Base-by-base conservation (phyloP, 208 protist species). In the Crithidia expoeki region DNA sequence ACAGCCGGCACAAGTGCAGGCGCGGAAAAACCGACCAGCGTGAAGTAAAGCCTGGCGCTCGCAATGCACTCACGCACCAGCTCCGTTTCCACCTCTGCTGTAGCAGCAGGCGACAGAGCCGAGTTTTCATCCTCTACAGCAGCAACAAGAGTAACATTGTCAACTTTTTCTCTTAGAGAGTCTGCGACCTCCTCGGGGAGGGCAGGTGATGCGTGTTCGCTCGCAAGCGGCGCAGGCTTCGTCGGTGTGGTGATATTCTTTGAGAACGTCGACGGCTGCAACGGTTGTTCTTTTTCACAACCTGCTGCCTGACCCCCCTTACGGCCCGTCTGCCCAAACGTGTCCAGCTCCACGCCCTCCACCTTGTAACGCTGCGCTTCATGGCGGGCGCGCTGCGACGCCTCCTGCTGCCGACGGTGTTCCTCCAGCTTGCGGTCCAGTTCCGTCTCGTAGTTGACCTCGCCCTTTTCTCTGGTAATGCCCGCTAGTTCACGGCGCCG, bases 341-440 rank as follows among this genome's bases (percentile, higher is more conserved):
- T 30, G 33, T 57, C 78, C 17, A 93, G 50, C 27, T 61, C 74
- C n/a, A 77, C 76, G 21, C 68, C 73, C 62, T 95, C 89, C n/a
- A 79, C 83, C 63, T 93, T 79, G 40, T 85, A 71, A 4, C 82
- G 83, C 19, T 86, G 83, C 34, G 78, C 81, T 56, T 82, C 78
- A 9, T 78, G 59, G 64, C 80, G 49, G 30, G 63, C 21, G 33
- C 74, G 72, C 25, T 73, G 38, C 21, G 50, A 57, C 25, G 80
- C 84, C 80, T 84, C 83, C 14, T 82, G 56, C 65, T 83, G 79
- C 16, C 80, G 76, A 10, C 71, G 71, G 28, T 62, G 74, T 34
- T 46, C 60, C 16, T 50, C 74, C 46, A 61, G 46, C 32, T 74
- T 71, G 21, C 72, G 76, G 58, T 92, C 80, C 52, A 93, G 72